These are phyloP conservation scores for Tricladium varicosporioides DNA, from an alignment of 2,329 filamentous ascomycete genomes.

Conservation along the genomic window DNA sequence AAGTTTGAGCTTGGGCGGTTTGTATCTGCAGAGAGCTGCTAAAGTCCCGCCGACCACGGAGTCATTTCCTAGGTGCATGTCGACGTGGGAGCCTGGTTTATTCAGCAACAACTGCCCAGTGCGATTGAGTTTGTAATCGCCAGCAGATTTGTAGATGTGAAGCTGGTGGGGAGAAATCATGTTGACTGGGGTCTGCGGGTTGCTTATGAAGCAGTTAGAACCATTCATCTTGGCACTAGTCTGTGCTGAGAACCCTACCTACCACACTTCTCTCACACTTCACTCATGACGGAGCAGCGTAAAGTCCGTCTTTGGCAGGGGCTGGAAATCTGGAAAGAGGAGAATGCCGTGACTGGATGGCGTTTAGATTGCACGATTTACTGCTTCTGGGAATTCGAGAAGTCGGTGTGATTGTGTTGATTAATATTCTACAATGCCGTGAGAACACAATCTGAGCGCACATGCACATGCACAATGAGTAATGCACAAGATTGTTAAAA, in stretches of 20 bases:
- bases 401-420: not conserved
- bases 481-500: no score
- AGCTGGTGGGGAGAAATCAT: not conserved
- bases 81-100: no score
- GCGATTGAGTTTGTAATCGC: no score
- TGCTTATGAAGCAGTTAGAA: not conserved
- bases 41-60: no score
- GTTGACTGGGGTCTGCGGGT: not conserved
- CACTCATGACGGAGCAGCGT: not conserved
- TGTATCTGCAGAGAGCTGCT: no score
- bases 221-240: not conserved
- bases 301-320: not conserved
- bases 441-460: no score
- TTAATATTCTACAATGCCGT: not conserved
- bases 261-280: not conserved
- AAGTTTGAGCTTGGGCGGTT: no score
- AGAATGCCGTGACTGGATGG: not conserved
- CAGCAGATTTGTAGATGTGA: not conserved
- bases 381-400: not conserved
- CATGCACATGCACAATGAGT: no score
- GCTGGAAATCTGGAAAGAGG: not conserved
- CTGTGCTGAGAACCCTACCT: not conserved
- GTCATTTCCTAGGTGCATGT: no score
- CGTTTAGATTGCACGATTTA: not conserved
- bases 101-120: no score